phyloP scores from a whole-genome alignment of 371 early-diverging fungal genomes.

The Catenaria anguillulae region DNA sequence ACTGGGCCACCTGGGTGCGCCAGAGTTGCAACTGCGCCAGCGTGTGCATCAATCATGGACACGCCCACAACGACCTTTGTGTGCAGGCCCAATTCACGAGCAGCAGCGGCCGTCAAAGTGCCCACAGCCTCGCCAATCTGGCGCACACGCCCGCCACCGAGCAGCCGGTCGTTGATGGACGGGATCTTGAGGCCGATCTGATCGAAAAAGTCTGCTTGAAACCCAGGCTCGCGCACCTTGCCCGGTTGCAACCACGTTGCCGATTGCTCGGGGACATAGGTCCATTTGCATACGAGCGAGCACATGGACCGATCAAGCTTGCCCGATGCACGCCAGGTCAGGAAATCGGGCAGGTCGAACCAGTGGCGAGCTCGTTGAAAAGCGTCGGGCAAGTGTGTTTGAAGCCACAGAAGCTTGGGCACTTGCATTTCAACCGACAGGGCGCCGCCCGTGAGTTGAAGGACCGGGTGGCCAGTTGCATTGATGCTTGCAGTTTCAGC shows the following conservation, averaged over 20 bases:
- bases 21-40: constrained; percentile 32
- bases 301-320: constrained; percentile 33
- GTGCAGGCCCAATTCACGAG: constrained; percentile 34
- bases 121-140: constrained; percentile 43
- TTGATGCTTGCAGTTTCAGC: constrained; percentile 49
- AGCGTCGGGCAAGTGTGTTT: constrained; percentile 31
- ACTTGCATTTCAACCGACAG: constrained; percentile 60
- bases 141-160: constrained; percentile 20
- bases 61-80: constrained; percentile 44
- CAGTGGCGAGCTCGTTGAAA: constrained; percentile 37
- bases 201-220: constrained; percentile 40
- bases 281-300: constrained; percentile 58
- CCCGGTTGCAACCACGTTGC: background rate
- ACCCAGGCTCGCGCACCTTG: constrained; percentile 21
- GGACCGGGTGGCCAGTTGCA: constrained; percentile 34
- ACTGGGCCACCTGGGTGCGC: constrained; percentile 15
- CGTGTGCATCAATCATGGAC: constrained; percentile 61
- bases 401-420: constrained; percentile 55
- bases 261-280: constrained; percentile 26
- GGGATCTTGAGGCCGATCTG: constrained; percentile 37
- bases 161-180: constrained; percentile 30
- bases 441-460: constrained; percentile 44
- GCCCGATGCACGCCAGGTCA: constrained; percentile 50
- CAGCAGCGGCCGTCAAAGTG: constrained; percentile 28
- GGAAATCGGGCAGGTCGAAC: constrained; percentile 58